Percentiles rank a stretch among this genome's conserved stretches.
Conservation (phyloP, 352 stramenopile genomes). For the Elongisporangium prolatum region DNA sequence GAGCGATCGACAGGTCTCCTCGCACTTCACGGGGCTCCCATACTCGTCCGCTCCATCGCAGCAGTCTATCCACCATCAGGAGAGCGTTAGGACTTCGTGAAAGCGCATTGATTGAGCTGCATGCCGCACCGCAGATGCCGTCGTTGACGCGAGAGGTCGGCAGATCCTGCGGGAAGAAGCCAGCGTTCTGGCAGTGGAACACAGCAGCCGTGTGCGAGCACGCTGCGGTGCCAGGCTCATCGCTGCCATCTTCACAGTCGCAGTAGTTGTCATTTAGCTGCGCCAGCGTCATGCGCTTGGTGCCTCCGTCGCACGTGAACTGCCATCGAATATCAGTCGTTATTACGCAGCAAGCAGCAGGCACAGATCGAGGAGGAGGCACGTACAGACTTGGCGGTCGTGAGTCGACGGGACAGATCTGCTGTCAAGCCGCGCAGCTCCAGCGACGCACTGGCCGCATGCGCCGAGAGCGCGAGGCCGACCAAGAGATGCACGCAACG, state of each 20-base stretch:
- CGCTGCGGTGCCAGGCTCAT: conserved; percentile 86
- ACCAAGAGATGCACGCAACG: conserved; percentile 11
- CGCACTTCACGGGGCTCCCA: conserved; percentile 39
- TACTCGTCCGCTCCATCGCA: conserved; percentile 85
- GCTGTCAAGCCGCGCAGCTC: conserved; percentile 36
- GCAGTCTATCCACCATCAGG: conserved; percentile 56
- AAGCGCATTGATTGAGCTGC: not conserved
- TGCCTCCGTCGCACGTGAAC: conserved; percentile 72
- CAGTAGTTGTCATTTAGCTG: conserved; percentile 94
- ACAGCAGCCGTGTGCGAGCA: conserved; percentile 55
- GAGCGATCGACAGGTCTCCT: conserved; percentile 30
- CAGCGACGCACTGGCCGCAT: conserved; percentile 7
- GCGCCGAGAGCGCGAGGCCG: conserved; percentile 14
- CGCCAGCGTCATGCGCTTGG: conserved; percentile 40
- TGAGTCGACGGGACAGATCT: conserved; percentile 32
- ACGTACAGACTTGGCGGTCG: conserved; percentile 29
- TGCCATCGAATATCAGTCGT: conserved; percentile 14
- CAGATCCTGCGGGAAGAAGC: conserved; percentile 61
- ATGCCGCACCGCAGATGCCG: conserved; percentile 53
- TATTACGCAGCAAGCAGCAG: conserved; percentile 3
- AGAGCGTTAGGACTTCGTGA: not conserved
- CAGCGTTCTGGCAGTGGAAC: conserved; percentile 74
- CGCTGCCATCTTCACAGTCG: conserved; percentile 88
- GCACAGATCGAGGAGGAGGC: not conserved
- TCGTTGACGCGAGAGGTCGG: conserved; percentile 72